Conservation (phyloP, 2,329 filamentous ascomycete genomes). For the Thelonectria discophora region DNA sequence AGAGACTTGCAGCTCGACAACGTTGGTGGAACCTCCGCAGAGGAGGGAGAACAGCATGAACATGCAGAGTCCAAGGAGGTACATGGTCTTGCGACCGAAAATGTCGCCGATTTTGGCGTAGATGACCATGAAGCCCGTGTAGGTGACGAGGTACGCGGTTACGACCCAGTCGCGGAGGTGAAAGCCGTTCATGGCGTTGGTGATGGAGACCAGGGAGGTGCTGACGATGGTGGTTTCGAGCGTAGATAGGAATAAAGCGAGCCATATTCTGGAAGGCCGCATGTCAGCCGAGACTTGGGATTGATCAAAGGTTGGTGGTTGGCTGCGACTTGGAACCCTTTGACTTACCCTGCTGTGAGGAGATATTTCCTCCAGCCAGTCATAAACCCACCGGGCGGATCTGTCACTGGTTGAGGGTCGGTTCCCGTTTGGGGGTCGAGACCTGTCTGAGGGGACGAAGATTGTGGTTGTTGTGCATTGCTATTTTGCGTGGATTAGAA, state of each 20-base stretch:
- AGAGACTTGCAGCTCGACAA: conserved; percentile 4
- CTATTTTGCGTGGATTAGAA: neutral
- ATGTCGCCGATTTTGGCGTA: conserved; percentile 31
- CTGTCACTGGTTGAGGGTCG: neutral
- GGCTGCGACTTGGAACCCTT: too few species aligned
- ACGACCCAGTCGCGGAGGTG: conserved; percentile 55
- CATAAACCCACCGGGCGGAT: neutral
- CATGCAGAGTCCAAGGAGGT: conserved; percentile 17
- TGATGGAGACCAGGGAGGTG: conserved; percentile 58
- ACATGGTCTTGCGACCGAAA: conserved; percentile 28
- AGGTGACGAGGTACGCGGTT: conserved; percentile 58
- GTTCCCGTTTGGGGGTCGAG: neutral
- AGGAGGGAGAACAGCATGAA: conserved; percentile 28
- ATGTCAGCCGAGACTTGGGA: neutral
- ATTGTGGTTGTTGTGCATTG: neutral
- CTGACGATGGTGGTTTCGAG: conserved; percentile 62
- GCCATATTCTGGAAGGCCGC: neutral
- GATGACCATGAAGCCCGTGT: conserved; percentile 45
- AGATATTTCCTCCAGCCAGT: conserved; percentile 15
- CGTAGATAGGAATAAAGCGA: conserved; percentile 50
- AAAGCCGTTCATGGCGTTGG: conserved; percentile 49
- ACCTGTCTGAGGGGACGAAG: neutral
- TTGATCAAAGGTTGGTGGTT: neutral
- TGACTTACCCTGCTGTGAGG: conserved; percentile 9
- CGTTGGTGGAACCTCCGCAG: conserved; percentile 21